phyloP scores from a whole-genome alignment of 2,329 filamentous ascomycete genomes.

The Aspergillus hiratsukae region DNA sequence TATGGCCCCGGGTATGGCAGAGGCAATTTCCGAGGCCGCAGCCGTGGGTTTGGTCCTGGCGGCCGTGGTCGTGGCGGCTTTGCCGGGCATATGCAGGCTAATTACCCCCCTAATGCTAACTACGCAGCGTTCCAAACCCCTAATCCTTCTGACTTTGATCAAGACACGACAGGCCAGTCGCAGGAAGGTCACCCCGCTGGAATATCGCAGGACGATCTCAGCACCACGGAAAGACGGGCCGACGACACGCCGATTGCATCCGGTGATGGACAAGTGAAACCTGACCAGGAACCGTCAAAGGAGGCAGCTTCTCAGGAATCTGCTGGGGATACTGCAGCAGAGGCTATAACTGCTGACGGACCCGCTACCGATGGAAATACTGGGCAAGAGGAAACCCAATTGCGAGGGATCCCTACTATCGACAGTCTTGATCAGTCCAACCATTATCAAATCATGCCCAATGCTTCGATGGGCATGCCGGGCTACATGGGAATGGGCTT shows the following conservation, averaged over 20 bases:
- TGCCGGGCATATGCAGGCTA: conserved; percentile 35
- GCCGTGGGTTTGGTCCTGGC: conserved; percentile 54
- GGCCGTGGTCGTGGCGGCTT: conserved; percentile 35
- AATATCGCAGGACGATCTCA: conserved; percentile 7
- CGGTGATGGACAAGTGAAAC: conserved; percentile 28
- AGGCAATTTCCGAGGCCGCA: conserved; percentile 57
- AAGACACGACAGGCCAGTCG: conserved; percentile 14
- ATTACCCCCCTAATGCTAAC: conserved; percentile 32
- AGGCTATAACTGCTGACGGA: conserved; percentile 10
- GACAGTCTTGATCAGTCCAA: conserved; percentile 28
- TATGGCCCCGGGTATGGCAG: conserved; percentile 66
- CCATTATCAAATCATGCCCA: conserved; percentile 22
- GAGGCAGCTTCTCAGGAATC: conserved; percentile 9
- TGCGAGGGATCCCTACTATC: conserved; percentile 29
- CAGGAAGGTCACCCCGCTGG: conserved; percentile 14
- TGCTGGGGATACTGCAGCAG: conserved; percentile 9
- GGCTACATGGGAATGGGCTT: conserved; percentile 26
- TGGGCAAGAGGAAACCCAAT: conserved; percentile 16
- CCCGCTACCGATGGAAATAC: conserved; percentile 11
- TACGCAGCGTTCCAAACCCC: conserved; percentile 28
- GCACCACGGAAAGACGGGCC: conserved; percentile 19
- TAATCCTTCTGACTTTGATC: conserved; percentile 25
- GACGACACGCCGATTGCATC: conserved; percentile 32
- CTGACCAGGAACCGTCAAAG: conserved; percentile 22
- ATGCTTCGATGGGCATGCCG: conserved; percentile 26